phyloP scores from a whole-genome alignment of 2,329 filamentous ascomycete species.

The Alternaria angustiovoidea region DNA sequence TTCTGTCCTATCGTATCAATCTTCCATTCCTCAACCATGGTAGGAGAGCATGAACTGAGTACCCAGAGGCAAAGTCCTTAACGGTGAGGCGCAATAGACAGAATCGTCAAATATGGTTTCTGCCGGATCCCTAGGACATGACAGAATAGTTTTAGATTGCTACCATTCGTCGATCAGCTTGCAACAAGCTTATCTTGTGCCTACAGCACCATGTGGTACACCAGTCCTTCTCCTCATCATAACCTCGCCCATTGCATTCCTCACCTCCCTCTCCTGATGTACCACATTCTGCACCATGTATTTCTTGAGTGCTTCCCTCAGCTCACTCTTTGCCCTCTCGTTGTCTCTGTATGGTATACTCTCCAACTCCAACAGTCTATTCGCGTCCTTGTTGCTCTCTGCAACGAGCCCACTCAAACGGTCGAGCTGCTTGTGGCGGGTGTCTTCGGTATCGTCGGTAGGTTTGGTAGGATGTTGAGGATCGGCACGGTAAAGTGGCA shows the following conservation, averaged over 20 bases:
- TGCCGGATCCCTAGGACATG: neutral
- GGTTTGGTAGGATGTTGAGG: slow-evolving; percentile 28
- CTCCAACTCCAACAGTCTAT: slow-evolving; percentile 76
- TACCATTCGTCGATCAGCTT: neutral
- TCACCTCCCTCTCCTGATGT: slow-evolving; percentile 81
- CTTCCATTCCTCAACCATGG: neutral
- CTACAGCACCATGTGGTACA: slow-evolving; percentile 66
- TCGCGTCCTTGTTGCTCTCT: slow-evolving; percentile 73
- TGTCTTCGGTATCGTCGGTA: slow-evolving; percentile 41
- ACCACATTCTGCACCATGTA: slow-evolving; percentile 83
- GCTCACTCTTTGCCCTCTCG: slow-evolving; percentile 63
- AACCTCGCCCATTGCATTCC: slow-evolving; percentile 76
- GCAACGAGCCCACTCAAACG: slow-evolving; percentile 69
- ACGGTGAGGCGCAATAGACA: neutral
- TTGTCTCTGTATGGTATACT: slow-evolving; percentile 83
- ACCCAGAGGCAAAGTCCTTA: neutral
- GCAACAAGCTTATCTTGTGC: slow-evolving; percentile 17
- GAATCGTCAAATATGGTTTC: neutral
- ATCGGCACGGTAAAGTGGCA: slow-evolving; percentile 47
- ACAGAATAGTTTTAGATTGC: neutral
- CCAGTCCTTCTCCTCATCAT: slow-evolving; percentile 69
- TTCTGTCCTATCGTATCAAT: neutral
- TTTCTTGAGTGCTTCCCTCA: slow-evolving; percentile 79
- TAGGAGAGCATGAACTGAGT: neutral
- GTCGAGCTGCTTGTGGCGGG: slow-evolving; percentile 67